These are phyloP conservation scores for Fusarium subglutinans DNA, from an alignment of 2,329 filamentous ascomycete genomes.

Conservation along the genomic window DNA sequence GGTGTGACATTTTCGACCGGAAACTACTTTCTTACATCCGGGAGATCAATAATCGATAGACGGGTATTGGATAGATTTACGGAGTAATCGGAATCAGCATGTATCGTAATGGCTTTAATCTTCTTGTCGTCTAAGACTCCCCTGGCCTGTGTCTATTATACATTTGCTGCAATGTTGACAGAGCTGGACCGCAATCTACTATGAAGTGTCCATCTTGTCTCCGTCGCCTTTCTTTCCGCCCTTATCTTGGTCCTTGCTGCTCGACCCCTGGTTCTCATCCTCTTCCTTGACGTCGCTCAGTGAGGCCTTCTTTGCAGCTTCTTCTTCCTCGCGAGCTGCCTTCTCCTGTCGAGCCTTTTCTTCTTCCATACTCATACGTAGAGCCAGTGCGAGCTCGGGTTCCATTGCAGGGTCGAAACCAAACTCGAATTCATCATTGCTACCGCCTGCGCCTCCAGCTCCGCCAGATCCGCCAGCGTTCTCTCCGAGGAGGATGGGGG, in stretches of 20 bases:
- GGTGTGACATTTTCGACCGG: constrained; percentile 94
- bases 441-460: constrained; percentile 66
- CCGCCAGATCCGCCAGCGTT: constrained; percentile 66
- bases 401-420: constrained; percentile 92
- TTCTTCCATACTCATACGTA: constrained; percentile 98
- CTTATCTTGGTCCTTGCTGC: constrained; percentile 77
- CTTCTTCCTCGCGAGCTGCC: constrained; percentile 79
- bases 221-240: constrained; percentile 72
- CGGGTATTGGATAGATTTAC: constrained; percentile 13
- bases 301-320: constrained; percentile 75
- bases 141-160: constrained; percentile 45
- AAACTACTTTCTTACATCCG: constrained; percentile 84
- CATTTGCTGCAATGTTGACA: constrained; percentile 47
- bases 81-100: constrained; percentile 21
- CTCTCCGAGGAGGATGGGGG: constrained; percentile 89
- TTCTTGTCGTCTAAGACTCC: constrained; percentile 41
- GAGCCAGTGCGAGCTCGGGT: constrained; percentile 90
- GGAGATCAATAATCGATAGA: constrained; percentile 69
- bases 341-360: constrained; percentile 94
- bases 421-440: constrained; percentile 74
- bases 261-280: constrained; percentile 64
- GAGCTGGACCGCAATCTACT: constrained; percentile 47
- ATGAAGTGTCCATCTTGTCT: constrained; percentile 87
- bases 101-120: constrained; percentile 40
- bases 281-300: constrained; percentile 87